Evolutionary conservation across 306 rosid species (phyloP).

Genomic region (Cajanus cajan): DNA sequence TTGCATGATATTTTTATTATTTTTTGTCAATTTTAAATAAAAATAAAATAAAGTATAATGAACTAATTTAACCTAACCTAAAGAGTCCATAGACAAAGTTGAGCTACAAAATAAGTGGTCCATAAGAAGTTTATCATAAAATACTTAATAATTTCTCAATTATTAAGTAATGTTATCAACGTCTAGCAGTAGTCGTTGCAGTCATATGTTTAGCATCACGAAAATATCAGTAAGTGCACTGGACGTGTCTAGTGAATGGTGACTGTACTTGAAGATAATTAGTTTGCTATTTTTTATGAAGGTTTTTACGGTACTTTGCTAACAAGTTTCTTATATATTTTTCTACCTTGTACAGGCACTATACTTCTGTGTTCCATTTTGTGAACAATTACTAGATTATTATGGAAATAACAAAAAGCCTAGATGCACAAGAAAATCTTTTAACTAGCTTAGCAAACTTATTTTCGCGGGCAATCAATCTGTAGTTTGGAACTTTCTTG

Average conservation of each 20-base stretch:
- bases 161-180: too few species aligned
- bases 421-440: constrained; percentile 88
- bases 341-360: constrained; percentile 69
- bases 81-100: too few species aligned
- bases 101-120: too few species aligned
- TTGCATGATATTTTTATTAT: too few species aligned
- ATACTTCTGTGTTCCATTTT: constrained; percentile 97
- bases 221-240: neutral
- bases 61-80: too few species aligned
- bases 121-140: too few species aligned
- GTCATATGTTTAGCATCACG: neutral
- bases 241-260: constrained; percentile 1
- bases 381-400: constrained; percentile 86
- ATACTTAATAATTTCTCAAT: too few species aligned
- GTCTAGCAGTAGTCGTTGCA: too few species aligned
- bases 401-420: constrained; percentile 72
- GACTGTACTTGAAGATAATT: neutral
- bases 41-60: too few species aligned
- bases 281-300: constrained; percentile 1
- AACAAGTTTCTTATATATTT: constrained; percentile 18
- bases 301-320: constrained; percentile 10
- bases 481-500: constrained; percentile 20
- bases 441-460: constrained; percentile 95
- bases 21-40: too few species aligned
- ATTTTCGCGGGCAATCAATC: constrained; percentile 74